A percentile compares a stretch with the other conserved stretches of the same genome.
Evolutionary conservation across 2,329 filamentous ascomycete genomes (phyloP).

Genomic region (Pestalotiopsis sp.): DNA sequence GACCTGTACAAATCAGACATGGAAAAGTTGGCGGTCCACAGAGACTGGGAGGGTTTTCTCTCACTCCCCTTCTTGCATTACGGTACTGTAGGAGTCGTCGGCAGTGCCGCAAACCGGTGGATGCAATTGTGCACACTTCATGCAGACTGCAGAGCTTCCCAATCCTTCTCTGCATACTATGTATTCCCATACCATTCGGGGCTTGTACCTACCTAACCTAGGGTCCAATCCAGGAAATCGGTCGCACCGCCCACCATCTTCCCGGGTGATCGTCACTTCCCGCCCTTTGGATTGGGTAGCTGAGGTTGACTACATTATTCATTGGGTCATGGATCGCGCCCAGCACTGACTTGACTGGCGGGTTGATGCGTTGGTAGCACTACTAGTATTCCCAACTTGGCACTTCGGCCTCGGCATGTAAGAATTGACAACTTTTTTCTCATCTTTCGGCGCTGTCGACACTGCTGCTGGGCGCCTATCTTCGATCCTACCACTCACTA

Average conservation of each 20-base stretch:
- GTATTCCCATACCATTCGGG: not conserved
- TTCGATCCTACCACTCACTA: not conserved
- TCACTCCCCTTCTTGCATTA: not conserved
- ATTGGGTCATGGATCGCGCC: constrained; percentile 6
- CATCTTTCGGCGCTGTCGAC: not conserved
- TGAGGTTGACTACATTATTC: not conserved
- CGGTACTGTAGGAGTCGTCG: not conserved
- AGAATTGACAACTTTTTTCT: not conserved
- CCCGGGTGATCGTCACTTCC: constrained; percentile 6
- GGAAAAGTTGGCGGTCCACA: not conserved
- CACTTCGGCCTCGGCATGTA: not conserved
- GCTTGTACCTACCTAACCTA: no score
- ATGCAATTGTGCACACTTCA: not conserved
- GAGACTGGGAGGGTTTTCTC: not conserved
- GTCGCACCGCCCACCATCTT: constrained; percentile 4
- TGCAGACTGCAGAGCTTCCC: not conserved
- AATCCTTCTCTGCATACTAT: not conserved
- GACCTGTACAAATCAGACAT: not conserved
- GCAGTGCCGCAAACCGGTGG: not conserved
- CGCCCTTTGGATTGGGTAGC: not conserved
- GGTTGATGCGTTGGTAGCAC: not conserved
- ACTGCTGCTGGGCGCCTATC: not conserved
- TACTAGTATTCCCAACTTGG: not conserved
- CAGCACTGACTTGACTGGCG: not conserved
- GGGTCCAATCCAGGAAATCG: not conserved